A percentile compares a stretch with the other conserved stretches of the same genome.
Conservation (phyloP, 306 rosid species). For the Trifolium dubium region DNA sequence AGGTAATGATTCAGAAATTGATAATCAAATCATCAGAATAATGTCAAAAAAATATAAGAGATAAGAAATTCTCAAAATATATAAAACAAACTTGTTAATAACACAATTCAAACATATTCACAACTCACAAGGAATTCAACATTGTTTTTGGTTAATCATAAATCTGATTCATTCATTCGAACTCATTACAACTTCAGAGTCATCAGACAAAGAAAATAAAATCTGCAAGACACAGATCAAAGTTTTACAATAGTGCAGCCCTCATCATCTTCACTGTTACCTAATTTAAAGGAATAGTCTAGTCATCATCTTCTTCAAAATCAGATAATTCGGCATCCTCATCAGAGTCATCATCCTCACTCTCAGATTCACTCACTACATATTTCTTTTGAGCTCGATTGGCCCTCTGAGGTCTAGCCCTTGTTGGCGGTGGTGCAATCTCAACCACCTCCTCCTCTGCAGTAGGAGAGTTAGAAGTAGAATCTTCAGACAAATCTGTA, state of each 20-base stretch:
- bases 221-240: conserved; percentile 35
- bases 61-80: neutral
- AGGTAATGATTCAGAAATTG: neutral
- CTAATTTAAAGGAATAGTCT: neutral
- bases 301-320: conserved; percentile 57
- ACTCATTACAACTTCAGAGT: neutral
- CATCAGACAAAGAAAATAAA: neutral
- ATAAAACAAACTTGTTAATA: neutral
- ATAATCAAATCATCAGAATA: neutral
- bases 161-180: conserved; percentile 1
- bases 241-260: neutral
- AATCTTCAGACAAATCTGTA: conserved; percentile 43
- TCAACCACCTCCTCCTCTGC: conserved; percentile 51
- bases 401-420: conserved; percentile 69
- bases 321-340: conserved; percentile 43
- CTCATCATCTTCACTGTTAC: neutral
- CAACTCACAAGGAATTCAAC: neutral
- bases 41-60: neutral
- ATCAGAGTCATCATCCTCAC: conserved; percentile 47
- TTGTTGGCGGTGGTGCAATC: conserved; percentile 48
- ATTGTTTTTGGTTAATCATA: neutral
- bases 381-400: conserved; percentile 57
- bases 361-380: conserved; percentile 71
- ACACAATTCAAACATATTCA: neutral
- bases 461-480: conserved; percentile 50